A percentile compares a stretch with the other conserved stretches of the same genome.
phyloP scores from a whole-genome alignment of 805 yeast genomes.

The Peterozyma xylosa region DNA sequence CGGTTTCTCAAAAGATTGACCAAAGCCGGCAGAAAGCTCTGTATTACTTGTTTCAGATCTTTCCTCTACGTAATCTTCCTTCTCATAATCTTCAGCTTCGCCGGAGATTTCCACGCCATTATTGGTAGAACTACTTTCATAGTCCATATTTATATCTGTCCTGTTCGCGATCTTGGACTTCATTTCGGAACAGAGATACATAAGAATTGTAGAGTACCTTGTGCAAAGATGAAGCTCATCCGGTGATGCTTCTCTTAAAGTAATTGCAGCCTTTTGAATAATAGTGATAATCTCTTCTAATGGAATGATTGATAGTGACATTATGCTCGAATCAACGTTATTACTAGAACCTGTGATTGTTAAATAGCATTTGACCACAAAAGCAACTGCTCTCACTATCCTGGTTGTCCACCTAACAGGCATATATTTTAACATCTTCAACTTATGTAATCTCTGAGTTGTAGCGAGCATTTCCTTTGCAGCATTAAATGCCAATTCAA shows the following conservation, averaged over 20 bases:
- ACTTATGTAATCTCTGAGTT: slow-evolving; percentile 59
- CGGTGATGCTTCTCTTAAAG: slow-evolving; percentile 76
- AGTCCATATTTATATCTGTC: slow-evolving; percentile 15
- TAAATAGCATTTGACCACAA: slow-evolving; percentile 77
- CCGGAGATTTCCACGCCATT: not conserved
- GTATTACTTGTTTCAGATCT: not conserved
- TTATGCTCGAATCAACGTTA: slow-evolving; percentile 35
- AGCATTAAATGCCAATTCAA: slow-evolving; percentile 74
- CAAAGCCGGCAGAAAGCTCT: too few species aligned
- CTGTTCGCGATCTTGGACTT: slow-evolving; percentile 26
- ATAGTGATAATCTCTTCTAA: slow-evolving; percentile 62
- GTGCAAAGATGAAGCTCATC: slow-evolving; percentile 83
- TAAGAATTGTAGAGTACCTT: slow-evolving; percentile 66
- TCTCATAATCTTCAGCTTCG: slow-evolving; percentile 9
- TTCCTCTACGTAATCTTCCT: slow-evolving; percentile 9
- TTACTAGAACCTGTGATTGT: slow-evolving; percentile 36
- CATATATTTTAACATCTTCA: slow-evolving; percentile 62
- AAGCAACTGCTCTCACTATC: slow-evolving; percentile 82
- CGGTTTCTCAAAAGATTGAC: not conserved
- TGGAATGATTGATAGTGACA: slow-evolving; percentile 58
- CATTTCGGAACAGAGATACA: slow-evolving; percentile 73
- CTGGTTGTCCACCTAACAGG: slow-evolving; percentile 92
- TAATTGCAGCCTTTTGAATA: slow-evolving; percentile 65
- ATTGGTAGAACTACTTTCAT: slow-evolving; percentile 10
- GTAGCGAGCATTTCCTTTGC: slow-evolving; percentile 74